Percentiles rank a stretch among this genome's conserved stretches.
These are phyloP conservation scores for Puccinia novopanici DNA, from an alignment of 1,284 basidiomycete species.

Conservation along the genomic window DNA sequence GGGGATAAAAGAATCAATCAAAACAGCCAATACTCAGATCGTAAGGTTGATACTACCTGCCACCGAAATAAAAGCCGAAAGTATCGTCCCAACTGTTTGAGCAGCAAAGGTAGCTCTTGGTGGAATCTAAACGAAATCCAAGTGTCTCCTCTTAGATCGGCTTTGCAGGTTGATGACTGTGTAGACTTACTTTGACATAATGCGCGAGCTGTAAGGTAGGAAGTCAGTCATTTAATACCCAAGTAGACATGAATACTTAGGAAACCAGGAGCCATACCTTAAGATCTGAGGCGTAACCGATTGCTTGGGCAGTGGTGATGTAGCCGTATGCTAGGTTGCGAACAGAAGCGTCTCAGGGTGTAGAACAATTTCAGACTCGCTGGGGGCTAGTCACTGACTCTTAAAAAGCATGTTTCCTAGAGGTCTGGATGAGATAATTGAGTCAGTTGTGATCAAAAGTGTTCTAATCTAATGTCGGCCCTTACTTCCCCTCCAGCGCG, in stretches of 20 bases:
- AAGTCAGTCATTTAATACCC: neutral
- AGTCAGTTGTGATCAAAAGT: neutral
- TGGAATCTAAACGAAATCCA: slow-evolving; percentile 14
- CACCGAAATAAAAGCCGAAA: slow-evolving; percentile 36
- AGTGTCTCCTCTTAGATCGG: neutral
- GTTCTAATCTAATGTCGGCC: neutral
- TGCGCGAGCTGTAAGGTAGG: slow-evolving; percentile 39
- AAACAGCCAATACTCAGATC: neutral
- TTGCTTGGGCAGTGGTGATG: slow-evolving; percentile 45
- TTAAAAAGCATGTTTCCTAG: slow-evolving; percentile 49
- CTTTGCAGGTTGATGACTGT: neutral
- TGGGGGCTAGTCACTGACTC: slow-evolving; percentile 13
- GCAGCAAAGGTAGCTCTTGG: slow-evolving; percentile 37
- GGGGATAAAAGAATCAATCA: neutral
- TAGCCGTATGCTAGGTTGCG: slow-evolving; percentile 44
- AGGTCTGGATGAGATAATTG: slow-evolving; percentile 1
- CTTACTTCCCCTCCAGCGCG: slow-evolving; percentile 34
- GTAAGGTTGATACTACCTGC: slow-evolving; percentile 17
- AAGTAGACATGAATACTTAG: neutral
- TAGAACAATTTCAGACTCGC: neutral
- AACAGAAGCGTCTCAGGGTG: neutral
- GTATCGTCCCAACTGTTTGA: slow-evolving; percentile 39
- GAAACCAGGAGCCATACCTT: slow-evolving; percentile 13
- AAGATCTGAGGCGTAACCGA: slow-evolving; percentile 43
- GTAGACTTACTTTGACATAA: slow-evolving; percentile 42